Percentiles rank a stretch among this genome's conserved stretches.
Conservation (phyloP, 2,329 filamentous ascomycete genomes). For the Aspergillus ruber region DNA sequence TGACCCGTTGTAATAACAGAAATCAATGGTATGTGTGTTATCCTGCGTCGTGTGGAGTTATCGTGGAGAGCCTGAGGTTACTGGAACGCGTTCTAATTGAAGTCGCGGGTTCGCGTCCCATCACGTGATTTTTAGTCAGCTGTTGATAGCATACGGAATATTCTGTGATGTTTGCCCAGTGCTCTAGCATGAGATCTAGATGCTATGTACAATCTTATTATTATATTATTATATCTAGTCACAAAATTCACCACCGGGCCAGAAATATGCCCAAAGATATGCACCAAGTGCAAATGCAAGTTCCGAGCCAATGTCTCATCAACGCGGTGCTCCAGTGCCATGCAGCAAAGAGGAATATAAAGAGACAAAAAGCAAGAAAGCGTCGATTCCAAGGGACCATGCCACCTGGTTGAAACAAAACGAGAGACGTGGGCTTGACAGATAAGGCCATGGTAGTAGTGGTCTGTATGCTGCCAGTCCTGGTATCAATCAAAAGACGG, state of each 20-base stretch:
- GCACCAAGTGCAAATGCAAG: conserved; percentile 5
- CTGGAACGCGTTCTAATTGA: not conserved
- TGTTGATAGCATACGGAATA: too few relatives aligned
- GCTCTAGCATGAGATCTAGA: too few relatives aligned
- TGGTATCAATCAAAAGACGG: not conserved
- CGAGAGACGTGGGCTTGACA: not conserved
- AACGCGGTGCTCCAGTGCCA: not conserved
- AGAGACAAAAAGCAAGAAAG: not conserved
- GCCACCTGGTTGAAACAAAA: not conserved
- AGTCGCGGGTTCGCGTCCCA: not conserved
- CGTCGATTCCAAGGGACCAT: not conserved
- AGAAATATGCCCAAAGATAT: conserved; percentile 6
- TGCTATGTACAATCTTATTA: not conserved
- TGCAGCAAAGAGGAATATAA: not conserved
- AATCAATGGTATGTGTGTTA: not conserved
- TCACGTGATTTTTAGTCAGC: not conserved
- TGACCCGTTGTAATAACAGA: not conserved
- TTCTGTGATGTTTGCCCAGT: too few relatives aligned
- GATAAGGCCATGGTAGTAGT: not conserved
- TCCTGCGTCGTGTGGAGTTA: not conserved
- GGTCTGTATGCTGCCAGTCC: not conserved
- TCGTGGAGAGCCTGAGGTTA: not conserved
- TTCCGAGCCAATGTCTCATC: not conserved
- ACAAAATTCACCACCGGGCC: conserved; percentile 7
- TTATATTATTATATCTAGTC: conserved; percentile 1